Evolutionary conservation across 2,329 filamentous ascomycete species (phyloP), one percentile per base, ranked within the genome.

Genomic region (Dothiorella sarmentorum): DNA sequence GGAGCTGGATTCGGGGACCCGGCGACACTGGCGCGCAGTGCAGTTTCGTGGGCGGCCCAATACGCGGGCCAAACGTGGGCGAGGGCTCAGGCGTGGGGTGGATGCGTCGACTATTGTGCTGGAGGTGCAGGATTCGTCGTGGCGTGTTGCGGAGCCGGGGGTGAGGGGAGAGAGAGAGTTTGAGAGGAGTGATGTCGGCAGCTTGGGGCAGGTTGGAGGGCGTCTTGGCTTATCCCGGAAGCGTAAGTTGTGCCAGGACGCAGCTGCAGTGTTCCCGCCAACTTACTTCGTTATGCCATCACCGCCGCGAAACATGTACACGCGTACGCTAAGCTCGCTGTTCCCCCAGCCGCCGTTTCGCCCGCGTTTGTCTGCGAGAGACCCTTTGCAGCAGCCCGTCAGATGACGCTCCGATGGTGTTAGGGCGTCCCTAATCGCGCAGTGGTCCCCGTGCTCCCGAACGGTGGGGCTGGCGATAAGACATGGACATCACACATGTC

Each of bases 141-240:
- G 24, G 49, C 40, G 49, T 22, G 22, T 38, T 38, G 33, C 10
- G 49, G 35, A 29, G 49, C 49, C 33, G 33, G 49, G n/a, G n/a
- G n/a, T n/a, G 49, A 40, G 18, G 15, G 20, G 35, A 53, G 49
- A 53, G 49, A 24, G 17, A 38, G 49, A 53, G 49, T 53, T 38
- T 22, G 49, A 13, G 49, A 53, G 49, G 40, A 43, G 55, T 58
- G 55, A 58, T 43, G 55, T 58, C 43, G 43, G 55, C 43, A 58
- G 55, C 55, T 58, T 58, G 55, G 55, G 53, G 55, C 55, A 49
- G 26, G 55, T 58, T 29, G 55, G 42, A 31, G 55, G 55, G 35
- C 31, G 55, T 58, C 55, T 58, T 58, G 55, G 55, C 55, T 49
- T 29, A 37, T 18, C 55, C 55, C 43, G 55, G 43, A 58, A 58